Conservation (phyloP, 1,284 basidiomycete genomes). For the Ganoderma boninense region DNA sequence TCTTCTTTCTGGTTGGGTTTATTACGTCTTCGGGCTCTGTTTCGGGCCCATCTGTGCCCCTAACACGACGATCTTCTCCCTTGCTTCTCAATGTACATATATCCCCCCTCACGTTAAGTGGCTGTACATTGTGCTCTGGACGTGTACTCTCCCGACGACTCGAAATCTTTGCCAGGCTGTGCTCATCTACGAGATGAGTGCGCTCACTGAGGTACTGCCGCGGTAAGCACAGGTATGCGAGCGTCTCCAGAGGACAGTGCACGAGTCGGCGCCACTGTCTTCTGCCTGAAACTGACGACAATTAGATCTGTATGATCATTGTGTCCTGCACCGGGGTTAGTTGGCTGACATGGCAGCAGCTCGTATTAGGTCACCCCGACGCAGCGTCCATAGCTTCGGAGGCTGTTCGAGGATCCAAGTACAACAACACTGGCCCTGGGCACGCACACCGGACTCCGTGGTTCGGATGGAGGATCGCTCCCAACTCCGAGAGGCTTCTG, state of each 20-base stretch:
- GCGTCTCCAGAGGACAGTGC: background rate
- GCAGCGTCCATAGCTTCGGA: background rate
- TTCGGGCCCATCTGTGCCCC: conserved; percentile 32
- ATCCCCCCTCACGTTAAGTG: conserved; percentile 36
- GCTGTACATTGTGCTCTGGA: conserved; percentile 38
- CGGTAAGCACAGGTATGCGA: background rate
- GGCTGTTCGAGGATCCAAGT: background rate
- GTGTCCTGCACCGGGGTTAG: background rate
- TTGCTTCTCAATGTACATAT: conserved; percentile 45
- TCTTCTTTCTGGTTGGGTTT: conserved; percentile 44
- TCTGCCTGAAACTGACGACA: conserved; percentile 15
- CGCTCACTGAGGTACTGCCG: background rate
- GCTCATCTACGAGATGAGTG: background rate
- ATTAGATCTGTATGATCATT: conserved; percentile 19
- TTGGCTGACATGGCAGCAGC: background rate
- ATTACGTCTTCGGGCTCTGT: conserved; percentile 41
- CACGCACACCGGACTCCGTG: background rate
- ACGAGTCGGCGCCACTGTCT: background rate
- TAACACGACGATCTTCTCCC: conserved; percentile 34
- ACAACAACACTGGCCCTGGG: background rate
- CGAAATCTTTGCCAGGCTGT: background rate
- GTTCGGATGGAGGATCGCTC: background rate
- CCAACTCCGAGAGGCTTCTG: conserved; percentile 1
- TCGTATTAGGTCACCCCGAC: background rate
- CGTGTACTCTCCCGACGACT: conserved; percentile 22